phyloP scores from a whole-genome alignment of 2,329 filamentous ascomycete species.

The Truncatella angustata region DNA sequence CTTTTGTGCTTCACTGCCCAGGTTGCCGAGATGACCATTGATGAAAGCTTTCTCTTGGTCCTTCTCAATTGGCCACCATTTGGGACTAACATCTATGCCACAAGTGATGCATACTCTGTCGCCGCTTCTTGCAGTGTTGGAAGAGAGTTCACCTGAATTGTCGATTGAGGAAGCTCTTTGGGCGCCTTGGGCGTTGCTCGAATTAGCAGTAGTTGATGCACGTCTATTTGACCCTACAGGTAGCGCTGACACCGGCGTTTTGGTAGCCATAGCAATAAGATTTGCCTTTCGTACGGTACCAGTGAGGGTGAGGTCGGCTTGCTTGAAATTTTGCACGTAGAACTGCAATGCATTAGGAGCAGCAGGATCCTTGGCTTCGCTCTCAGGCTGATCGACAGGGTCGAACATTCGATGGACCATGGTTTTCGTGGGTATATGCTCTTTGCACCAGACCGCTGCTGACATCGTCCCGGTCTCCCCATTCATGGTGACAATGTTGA shows the following conservation, averaged over 20 bases:
- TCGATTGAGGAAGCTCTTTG: slow-evolving; percentile 25
- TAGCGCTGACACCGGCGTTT: slow-evolving; percentile 41
- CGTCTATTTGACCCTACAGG: slow-evolving; percentile 47
- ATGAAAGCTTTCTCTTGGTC: slow-evolving; percentile 49
- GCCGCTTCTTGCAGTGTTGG: slow-evolving; percentile 34
- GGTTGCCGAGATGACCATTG: slow-evolving; percentile 48
- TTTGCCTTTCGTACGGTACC: slow-evolving; percentile 93
- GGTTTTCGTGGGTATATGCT: slow-evolving; percentile 72
- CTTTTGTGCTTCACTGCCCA: slow-evolving; percentile 56
- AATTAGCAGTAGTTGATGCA: slow-evolving; percentile 50
- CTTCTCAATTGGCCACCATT: slow-evolving; percentile 65
- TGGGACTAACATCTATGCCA: slow-evolving; percentile 69
- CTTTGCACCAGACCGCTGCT: slow-evolving; percentile 89
- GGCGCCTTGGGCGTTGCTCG: slow-evolving; percentile 20
- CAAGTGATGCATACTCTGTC: slow-evolving; percentile 63
- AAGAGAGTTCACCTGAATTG: slow-evolving; percentile 22
- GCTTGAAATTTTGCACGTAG: slow-evolving; percentile 87
- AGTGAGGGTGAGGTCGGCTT: slow-evolving; percentile 85
- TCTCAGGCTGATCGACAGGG: slow-evolving; percentile 54
- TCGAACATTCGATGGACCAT: slow-evolving; percentile 79
- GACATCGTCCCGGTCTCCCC: slow-evolving; percentile 79
- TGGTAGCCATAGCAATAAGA: slow-evolving; percentile 65
- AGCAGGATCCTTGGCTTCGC: slow-evolving; percentile 28
- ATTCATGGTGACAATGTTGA: slow-evolving; percentile 76
- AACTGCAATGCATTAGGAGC: slow-evolving; percentile 80